phyloP scores from a whole-genome alignment of 257 asterid genomes.

The Fraxinus pennsylvanica region DNA sequence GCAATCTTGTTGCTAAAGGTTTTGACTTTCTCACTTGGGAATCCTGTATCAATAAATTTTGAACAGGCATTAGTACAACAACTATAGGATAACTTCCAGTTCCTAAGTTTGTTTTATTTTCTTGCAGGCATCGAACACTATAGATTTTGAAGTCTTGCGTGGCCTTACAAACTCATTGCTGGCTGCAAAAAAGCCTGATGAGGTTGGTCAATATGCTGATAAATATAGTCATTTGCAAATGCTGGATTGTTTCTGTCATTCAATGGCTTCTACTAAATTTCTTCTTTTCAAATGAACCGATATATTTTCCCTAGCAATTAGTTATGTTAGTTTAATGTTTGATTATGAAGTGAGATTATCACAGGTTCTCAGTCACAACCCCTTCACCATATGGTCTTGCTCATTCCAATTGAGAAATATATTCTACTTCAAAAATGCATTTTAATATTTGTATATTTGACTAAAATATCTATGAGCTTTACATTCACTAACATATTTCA shows the following conservation, averaged over 20 bases:
- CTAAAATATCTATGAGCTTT: neutral
- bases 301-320: neutral
- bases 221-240: neutral
- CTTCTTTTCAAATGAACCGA: neutral
- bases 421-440: neutral
- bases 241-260: conserved; percentile 16
- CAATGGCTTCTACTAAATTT: conserved; percentile 20
- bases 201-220: conserved; percentile 52
- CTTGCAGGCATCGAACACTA: conserved; percentile 62
- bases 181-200: conserved; percentile 73
- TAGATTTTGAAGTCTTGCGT: conserved; percentile 75
- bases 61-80: neutral
- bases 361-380: neutral
- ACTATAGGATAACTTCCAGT: neutral
- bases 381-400: neutral
- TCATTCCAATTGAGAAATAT: neutral
- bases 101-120: conserved; percentile 15
- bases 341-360: neutral
- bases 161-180: conserved; percentile 90
- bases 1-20: conserved; percentile 3
- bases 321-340: neutral
- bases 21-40: conserved; percentile 19
- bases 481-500: neutral
- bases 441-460: too few species aligned
- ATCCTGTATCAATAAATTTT: conserved; percentile 4